phyloP scores from a whole-genome alignment of 306 rosid species.

The Cucurbita maxima region DNA sequence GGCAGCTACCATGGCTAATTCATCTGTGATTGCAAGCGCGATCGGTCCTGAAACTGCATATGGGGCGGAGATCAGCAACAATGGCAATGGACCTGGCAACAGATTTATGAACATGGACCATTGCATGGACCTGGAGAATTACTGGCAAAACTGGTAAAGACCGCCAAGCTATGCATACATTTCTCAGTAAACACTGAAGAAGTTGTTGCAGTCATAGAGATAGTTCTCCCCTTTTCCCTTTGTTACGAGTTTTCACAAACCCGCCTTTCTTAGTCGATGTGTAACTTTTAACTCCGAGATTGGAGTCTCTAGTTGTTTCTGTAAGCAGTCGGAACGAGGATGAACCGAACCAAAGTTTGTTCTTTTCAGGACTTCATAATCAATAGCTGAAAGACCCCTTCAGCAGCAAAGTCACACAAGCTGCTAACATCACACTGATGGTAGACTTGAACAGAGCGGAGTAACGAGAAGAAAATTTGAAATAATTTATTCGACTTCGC shows the following conservation, averaged over 20 bases:
- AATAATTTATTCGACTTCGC: background rate
- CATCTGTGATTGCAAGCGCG: constrained; percentile 29
- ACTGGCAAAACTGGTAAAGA: constrained; percentile 54
- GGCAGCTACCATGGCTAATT: constrained; percentile 4
- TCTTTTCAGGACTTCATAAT: background rate
- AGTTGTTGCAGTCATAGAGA: background rate
- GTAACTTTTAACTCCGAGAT: background rate
- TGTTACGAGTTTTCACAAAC: background rate
- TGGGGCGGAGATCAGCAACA: constrained; percentile 36
- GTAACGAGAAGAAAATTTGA: background rate
- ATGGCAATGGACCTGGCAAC: constrained; percentile 10
- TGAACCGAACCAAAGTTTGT: background rate
- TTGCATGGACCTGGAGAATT: constrained; percentile 65
- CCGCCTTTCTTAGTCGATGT: background rate
- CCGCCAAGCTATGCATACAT: background rate
- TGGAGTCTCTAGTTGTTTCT: background rate
- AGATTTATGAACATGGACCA: constrained; percentile 53
- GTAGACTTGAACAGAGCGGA: background rate
- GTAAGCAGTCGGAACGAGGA: background rate
- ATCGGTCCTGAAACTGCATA: constrained; percentile 32
- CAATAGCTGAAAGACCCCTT: background rate
- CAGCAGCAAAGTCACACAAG: background rate
- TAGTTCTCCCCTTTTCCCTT: background rate
- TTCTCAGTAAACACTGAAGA: background rate
- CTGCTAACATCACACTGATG: background rate